Evolutionary conservation across 148 eudicot genomes (phyloP), one percentile per base, ranked within the genome.

Genomic region (Fallopia convolvulus): DNA sequence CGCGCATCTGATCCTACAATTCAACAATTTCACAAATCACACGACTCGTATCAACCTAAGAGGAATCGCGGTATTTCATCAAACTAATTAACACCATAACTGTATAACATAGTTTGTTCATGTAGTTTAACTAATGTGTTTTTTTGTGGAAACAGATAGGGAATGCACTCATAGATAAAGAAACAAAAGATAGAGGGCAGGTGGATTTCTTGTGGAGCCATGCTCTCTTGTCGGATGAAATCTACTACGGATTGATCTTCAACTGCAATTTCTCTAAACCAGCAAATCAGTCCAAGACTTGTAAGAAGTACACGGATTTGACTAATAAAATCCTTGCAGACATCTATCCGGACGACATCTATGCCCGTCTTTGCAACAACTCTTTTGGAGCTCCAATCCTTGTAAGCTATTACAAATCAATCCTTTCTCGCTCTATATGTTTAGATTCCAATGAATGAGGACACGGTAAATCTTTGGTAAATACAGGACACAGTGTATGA

Each of bases 1-100:
- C 52, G 90, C 90, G 40, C 74, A 85, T 42, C 82, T 86, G 26
- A 87, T 87, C 73, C 77, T 85, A 17, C 83, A 70, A 3, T 60
- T 83, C 11, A 85, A 80, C 79, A 83, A 80, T 39, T 21, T 49
- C 15, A 8, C 76, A 10, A 85, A 80, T 3, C 17, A 39, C 15
- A 78, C 15, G 18, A 20, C 77, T 53, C 39, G 46, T 32, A 80
- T 85, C 48, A 85, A 87, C 80, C 90, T 87, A 74, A 81, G 79
- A 82, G 88, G 88, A 70, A 80, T 83, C 2, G 83, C 83, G 39
- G 90, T 87, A 83, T 30, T 81, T 79, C 32, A 39, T 21, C 61
- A 55, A 55, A 55, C 61, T 55, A 55, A 55, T 26, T 55, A n/a
- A n/a, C 8, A 55, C 21, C 8, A 55, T n/a, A 55, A n/a, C 4